These are phyloP conservation scores for Oryza coarctata DNA, from an alignment of 176 grass and related monocot genomes.

Conservation along the genomic window DNA sequence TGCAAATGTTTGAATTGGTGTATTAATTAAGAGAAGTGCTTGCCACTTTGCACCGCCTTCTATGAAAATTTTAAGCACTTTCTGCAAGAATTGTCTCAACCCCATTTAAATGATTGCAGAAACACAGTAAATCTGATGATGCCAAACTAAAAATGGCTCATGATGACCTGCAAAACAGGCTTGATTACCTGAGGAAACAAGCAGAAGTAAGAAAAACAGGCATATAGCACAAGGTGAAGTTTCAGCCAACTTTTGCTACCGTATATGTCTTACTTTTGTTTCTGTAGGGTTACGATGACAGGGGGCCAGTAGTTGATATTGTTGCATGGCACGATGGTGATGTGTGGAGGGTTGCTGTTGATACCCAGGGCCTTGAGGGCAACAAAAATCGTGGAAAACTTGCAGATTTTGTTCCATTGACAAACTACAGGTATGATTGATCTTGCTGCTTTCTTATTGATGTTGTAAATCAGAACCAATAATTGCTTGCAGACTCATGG, in stretches of 20 bases:
- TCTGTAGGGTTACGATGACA: constrained; percentile 86
- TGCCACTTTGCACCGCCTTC: neutral
- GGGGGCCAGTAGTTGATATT: constrained; percentile 84
- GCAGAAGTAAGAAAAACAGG: constrained; percentile 71
- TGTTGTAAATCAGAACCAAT: neutral
- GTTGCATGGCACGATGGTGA: constrained; percentile 95
- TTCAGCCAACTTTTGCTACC: constrained; percentile 21
- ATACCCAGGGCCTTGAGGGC: constrained; percentile 78
- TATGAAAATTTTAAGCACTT: neutral
- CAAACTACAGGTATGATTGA: constrained; percentile 74
- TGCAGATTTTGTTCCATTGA: constrained; percentile 92
- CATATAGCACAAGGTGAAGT: neutral
- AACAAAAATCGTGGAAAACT: constrained; percentile 65
- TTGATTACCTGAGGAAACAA: constrained; percentile 86
- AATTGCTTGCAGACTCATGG: neutral
- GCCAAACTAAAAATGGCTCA: constrained; percentile 62
- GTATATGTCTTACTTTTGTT: constrained; percentile 28
- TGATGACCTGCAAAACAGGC: constrained; percentile 82
- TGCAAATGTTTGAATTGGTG: neutral
- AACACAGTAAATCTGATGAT: constrained; percentile 67
- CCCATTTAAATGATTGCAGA: constrained; percentile 51
- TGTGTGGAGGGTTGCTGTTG: constrained; percentile 96
- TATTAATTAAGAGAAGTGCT: neutral
- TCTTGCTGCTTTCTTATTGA: neutral
- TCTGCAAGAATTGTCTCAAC: constrained; percentile 21